Conservation (phyloP, 306 rosid genomes). For the Glycine latifolia region DNA sequence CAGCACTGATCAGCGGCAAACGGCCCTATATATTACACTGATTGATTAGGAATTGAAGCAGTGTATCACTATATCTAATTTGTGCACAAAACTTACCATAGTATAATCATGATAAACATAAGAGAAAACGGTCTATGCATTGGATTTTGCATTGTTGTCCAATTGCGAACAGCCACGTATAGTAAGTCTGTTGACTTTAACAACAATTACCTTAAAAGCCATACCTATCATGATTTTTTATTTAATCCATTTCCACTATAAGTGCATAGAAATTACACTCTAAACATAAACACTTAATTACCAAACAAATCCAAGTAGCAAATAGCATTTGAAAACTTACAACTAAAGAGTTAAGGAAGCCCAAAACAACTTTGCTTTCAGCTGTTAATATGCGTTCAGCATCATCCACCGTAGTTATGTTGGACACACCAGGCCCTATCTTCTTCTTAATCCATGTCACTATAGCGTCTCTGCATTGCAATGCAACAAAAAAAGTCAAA, state of each 20-base stretch:
- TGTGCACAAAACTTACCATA: conserved; percentile 7
- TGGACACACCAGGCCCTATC: conserved; percentile 85
- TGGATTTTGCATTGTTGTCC: background rate
- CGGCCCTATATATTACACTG: background rate
- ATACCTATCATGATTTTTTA: background rate
- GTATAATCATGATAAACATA: background rate
- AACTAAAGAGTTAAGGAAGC: conserved; percentile 85
- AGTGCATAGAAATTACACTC: background rate
- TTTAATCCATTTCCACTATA: background rate
- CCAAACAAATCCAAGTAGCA: conserved; percentile 5
- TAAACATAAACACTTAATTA: background rate
- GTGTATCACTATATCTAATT: background rate
- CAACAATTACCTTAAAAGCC: background rate
- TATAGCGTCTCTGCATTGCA: conserved; percentile 69
- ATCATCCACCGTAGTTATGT: conserved; percentile 79
- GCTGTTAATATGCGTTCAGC: conserved; percentile 78
- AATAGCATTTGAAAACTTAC: conserved; percentile 56
- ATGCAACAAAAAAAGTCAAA: background rate
- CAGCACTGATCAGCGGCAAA: background rate
- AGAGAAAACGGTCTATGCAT: background rate
- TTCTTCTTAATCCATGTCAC: conserved; percentile 97
- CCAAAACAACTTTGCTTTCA: conserved; percentile 85
- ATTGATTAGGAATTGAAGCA: conserved; percentile 2
- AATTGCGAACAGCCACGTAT: background rate
- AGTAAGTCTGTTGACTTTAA: background rate